Evolutionary conservation across 305 asterid species (phyloP), one percentile per base, ranked within the genome.

Genomic region (Galium porrigens): DNA sequence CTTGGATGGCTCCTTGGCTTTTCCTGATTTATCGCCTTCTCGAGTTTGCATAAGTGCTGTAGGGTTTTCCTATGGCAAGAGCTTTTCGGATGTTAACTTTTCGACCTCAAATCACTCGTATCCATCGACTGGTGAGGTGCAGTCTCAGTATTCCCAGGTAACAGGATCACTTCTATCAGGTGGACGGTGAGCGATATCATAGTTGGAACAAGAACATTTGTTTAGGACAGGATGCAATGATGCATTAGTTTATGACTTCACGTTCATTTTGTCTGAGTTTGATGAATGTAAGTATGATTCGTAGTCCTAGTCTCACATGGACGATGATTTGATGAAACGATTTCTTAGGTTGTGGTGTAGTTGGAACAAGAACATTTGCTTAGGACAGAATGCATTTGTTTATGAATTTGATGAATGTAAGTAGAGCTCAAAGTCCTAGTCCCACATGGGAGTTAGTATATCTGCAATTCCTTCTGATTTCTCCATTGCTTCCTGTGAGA

Each of bases 381-480:
- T 41, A 41, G 46, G 46, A 41, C 46, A 8, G 46, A 41, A 41
- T 41, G 42, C 37, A 34, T 34, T 4, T 0, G 44, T 39, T 39
- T 39, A 39, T 7, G 44, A 34, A 6, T 39, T 39, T 9, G 44
- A 39, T 39, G 44, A 39, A 34, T 36, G 39, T 41, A 41, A 8
- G 48, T 41, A 9, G 0, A 3, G n/a, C n/a, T 48, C 53, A 15
- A 1, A 48, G 53, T 1, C 53, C 53, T 48, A 48, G 22, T n/a
- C 22, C 54, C 14, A 39, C 36, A 20, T 64, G 60, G 2, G 66
- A 59, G 68, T 73, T 73, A 6, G 61, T n/a, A 51, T 15, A 68
- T 42, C 82, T 72, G 33, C 82, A 78, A 18, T 72, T 74, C 20
- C 64, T 75, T 29, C 82, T 70, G 18, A 75, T 74, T 53, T 78